Evolutionary conservation across 441 rosid genomes (phyloP), one percentile per base, ranked within the genome.

Genomic region (Monsonia emarginata): DNA sequence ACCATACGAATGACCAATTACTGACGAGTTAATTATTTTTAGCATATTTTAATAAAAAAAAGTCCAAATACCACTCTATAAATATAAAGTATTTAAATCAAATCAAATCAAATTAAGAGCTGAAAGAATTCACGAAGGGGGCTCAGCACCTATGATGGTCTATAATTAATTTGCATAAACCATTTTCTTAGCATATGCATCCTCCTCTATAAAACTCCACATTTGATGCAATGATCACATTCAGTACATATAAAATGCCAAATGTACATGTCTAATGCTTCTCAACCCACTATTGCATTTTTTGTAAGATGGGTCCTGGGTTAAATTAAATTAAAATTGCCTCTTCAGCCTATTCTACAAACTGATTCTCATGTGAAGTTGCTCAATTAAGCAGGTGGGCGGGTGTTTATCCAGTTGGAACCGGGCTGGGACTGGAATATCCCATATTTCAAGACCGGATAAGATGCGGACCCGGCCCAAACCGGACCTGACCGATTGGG

Each of bases 1-100:
- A 82, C 67, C 34, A 75, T 65, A 68, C 67, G 59, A 61, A 68
- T 27, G 61, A 32, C 36, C 61, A 68, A 50, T 72, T 31, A 68
- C 61, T 27, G 40, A 8, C 9, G 54, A 63, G 44, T 32, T 64
- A 25, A 13, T 25, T 57, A 25, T 24, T 63, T 73, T 66, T 62
- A 14, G 24, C 64, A 36, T 10, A 44, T n/a, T 25, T 48, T 38
- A 54, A n/a, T n/a, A n/a, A n/a, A 50, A 32, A 18, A 27, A 58
- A 44, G 13, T 67, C 27, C 44, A 22, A 42, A 32, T 42, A 46
- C 54, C 22, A 31, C 14, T 61, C 34, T n/a, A 24, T n/a, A 28
- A 61, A 61, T 19, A 61, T 5, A n/a, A n/a, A n/a, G n/a, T n/a
- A 26, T 59, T 59, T n/a, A 22, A 46, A n/a, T n/a, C n/a, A n/a